Base-by-base conservation (phyloP, 306 rosid genomes). In the Trichosanthes truncata region DNA sequence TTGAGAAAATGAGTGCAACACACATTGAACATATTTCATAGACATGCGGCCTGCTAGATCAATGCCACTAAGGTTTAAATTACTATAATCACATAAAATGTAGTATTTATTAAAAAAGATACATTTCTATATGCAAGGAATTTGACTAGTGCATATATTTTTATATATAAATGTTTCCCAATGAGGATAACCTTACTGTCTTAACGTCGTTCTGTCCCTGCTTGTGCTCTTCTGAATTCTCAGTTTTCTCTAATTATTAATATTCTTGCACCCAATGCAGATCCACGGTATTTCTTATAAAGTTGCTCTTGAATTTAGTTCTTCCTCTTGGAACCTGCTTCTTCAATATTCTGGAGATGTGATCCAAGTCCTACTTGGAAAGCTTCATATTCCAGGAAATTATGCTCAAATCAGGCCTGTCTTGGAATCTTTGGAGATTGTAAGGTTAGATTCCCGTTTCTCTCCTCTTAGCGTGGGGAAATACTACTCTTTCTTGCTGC, bases 201-300 rank as follows among this genome's bases (percentile, higher is more conserved):
- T 26, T 45, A 46, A 13, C 8, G 21, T 73, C 9, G 40, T 73
- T 26, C 35, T 46, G 55, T 9, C 10, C 56, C 76, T 46, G n/a
- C 3, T 21, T 36, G 57, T 43, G 67, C 38, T 60, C 69, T 77
- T 62, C 36, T 53, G 35, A 73, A 18, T 38, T 40, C 52, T 41
- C 31, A n/a, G 51, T 67, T 31, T 78, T 11, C 29, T 60, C 56
- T 23, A 26, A 61, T 45, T 78, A 43, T 45, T 5, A 9, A 57
- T 60, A 14, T 2, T 51, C 26, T 26, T 76, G 67, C 41, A 4
- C 43, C 59, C 53, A 14, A 26, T 7, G 20, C 87, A 93, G 97
- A 85, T 93, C 60, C 89, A 88, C 80, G 96, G 89, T 78, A 29
- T 87, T 75, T 89, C 91, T 77, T 83, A 81, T 63, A 80, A 88